Base-by-base conservation (phyloP, 208 protist genomes). In the Endotrypanum monterogeii region DNA sequence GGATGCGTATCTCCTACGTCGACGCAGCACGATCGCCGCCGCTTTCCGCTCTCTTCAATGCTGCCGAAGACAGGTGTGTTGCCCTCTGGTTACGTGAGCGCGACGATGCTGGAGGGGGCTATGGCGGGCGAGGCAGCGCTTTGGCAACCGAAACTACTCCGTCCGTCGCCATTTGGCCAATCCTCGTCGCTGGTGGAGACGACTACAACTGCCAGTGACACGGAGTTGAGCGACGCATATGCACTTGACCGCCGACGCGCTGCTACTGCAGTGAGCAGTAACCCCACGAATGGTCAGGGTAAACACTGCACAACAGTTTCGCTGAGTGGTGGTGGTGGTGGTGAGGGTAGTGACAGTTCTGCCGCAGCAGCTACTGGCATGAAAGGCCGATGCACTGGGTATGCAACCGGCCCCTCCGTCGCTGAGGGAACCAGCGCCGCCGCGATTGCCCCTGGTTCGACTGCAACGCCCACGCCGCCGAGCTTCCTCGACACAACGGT, bases 71-170 rank as follows among this genome's bases (percentile, higher is more conserved):
- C 39, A 25, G 66, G 66, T 30, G 76, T 80, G 48, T 30, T 80
- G 50, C 76, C 76, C 7, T 57, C 70, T n/a, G 76, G 76, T 48
- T 80, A 80, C 76, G 76, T 80, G 18, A 80, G 76, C 48, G 69
- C 76, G 12, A 67, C 76, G 2, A 50, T 80, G 18, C 44, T 71
- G 23, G 76, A 80, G 58, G 65, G 67, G 2, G 76, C 76, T 7
- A 63, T 54, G 54, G 51, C 11, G 14, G 76, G 76, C 16, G 76
- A 67, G 20, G 25, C 18, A n/a, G 41, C n/a, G 37, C 62, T 76
- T 51, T 61, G 67, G 12, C 70, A 76, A 50, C 76, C 69, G 4
- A 71, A n/a, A 5, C 70, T 80, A 4, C 46, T 61, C 8, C 69
- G 58, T 1, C 70, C 76, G 16, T 73, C 52, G 46, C 37, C 12